phyloP scores from a whole-genome alignment of 2,329 filamentous ascomycete genomes.

The Monilinia fructicola region DNA sequence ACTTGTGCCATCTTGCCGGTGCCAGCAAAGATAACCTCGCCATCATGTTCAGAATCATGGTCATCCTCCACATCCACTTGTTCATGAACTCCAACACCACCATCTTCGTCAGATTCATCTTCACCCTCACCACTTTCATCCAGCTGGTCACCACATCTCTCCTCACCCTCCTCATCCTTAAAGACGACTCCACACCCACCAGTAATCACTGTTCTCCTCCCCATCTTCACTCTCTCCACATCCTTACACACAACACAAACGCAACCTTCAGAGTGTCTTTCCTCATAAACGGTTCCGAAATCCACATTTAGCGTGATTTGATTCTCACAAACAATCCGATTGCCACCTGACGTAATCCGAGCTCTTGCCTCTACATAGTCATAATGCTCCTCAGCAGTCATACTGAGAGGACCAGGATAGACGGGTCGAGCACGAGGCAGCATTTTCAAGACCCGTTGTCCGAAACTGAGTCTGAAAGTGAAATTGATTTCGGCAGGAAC shows the following conservation, averaged over 20 bases:
- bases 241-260: conserved; percentile 4
- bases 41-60: neutral
- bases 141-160: neutral
- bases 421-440: neutral
- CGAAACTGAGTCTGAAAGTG: neutral
- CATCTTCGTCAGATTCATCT: neutral
- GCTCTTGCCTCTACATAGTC: neutral
- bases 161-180: neutral
- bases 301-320: conserved; percentile 13
- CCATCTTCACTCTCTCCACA: neutral
- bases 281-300: neutral
- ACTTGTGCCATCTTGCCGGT: neutral
- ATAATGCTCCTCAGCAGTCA: neutral
- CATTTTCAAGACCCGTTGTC: neutral
- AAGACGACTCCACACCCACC: neutral
- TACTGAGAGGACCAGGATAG: neutral
- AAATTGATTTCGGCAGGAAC: neutral
- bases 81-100: neutral
- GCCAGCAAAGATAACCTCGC: neutral
- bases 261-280: neutral
- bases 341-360: neutral
- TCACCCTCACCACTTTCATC: neutral
- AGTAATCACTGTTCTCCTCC: neutral
- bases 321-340: conserved; percentile 1
- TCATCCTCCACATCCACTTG: neutral